A percentile compares a stretch with the other conserved stretches of the same genome.
phyloP scores from a whole-genome alignment of 768 basidiomycete genomes.

The Coprinellus micaceus region DNA sequence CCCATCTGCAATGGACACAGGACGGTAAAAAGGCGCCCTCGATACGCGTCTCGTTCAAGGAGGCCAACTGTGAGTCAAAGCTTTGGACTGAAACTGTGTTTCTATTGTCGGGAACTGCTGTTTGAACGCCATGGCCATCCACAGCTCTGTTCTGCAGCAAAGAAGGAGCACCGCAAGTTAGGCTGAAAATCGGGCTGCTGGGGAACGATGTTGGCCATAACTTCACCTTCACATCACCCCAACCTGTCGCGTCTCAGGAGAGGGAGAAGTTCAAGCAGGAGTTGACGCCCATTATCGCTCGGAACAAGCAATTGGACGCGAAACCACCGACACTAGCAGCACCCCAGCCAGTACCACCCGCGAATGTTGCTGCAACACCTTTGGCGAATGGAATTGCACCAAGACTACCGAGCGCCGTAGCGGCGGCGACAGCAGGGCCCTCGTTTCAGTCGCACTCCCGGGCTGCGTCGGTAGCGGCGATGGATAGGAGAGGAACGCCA shows the following conservation, averaged over 20 bases:
- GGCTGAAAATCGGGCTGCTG: constrained; percentile 68
- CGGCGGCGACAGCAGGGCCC: background rate
- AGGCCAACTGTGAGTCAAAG: constrained; percentile 55
- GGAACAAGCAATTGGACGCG: constrained; percentile 53
- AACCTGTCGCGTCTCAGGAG: constrained; percentile 59
- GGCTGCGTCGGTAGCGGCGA: constrained; percentile 55
- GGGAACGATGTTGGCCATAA: constrained; percentile 73
- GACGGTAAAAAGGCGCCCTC: constrained; percentile 63
- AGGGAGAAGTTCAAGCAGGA: constrained; percentile 82
- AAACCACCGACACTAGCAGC: constrained; percentile 3
- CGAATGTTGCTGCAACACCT: constrained; percentile 23
- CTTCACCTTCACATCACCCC: constrained; percentile 75
- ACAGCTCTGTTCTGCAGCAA: constrained; percentile 85
- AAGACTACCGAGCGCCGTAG: background rate
- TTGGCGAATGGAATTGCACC: constrained; percentile 5
- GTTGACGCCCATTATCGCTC: constrained; percentile 71
- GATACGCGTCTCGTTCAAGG: constrained; percentile 57
- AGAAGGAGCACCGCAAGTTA: constrained; percentile 74
- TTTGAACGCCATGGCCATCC: constrained; percentile 8
- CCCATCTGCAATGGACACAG: constrained; percentile 77
- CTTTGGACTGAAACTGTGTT: no score
- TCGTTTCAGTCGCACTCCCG: constrained; percentile 36
- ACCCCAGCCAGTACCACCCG: constrained; percentile 18
- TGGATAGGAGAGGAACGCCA: constrained; percentile 49
- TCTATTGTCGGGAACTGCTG: no score